Percentiles rank a stretch among this genome's conserved stretches.
phyloP scores from a whole-genome alignment of 768 basidiomycete species.

The Termitomyces sp. region DNA sequence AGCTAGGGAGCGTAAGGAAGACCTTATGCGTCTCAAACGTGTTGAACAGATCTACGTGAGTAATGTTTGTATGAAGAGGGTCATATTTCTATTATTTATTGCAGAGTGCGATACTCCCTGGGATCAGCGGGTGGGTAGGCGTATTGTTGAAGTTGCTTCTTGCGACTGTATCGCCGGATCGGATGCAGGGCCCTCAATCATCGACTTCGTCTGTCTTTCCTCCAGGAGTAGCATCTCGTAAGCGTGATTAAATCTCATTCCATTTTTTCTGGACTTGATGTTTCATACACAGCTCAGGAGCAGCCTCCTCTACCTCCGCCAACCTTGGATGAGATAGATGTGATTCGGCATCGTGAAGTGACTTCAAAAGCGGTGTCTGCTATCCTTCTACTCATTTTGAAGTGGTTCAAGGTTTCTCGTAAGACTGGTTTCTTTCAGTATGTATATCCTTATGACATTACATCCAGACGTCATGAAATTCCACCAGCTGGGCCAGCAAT shows the following conservation, averaged over 20 bases:
- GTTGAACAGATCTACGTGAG: conserved; percentile 93
- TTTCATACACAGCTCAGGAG: conserved; percentile 44
- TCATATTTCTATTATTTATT: neutral
- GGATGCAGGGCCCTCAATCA: conserved; percentile 57
- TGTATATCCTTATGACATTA: neutral
- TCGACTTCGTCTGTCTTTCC: conserved; percentile 69
- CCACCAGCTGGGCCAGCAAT: conserved; percentile 92
- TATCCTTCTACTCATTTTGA: conserved; percentile 81
- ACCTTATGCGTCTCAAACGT: conserved; percentile 81
- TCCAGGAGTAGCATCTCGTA: conserved; percentile 63
- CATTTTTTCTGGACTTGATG: neutral
- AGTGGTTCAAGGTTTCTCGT: conserved; percentile 99
- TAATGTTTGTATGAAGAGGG: neutral
- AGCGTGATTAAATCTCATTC: conserved; percentile 15
- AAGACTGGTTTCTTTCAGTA: conserved; percentile 24
- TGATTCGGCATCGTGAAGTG: conserved; percentile 93
- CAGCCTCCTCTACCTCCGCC: conserved; percentile 61
- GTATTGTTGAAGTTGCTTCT: conserved; percentile 89
- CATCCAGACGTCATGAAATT: conserved; percentile 92
- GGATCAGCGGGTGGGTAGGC: conserved; percentile 85
- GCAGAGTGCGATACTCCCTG: conserved; percentile 79
- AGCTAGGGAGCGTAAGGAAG: conserved; percentile 65
- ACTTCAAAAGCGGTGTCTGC: conserved; percentile 97
- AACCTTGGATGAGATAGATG: conserved; percentile 87
- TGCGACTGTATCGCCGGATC: conserved; percentile 86